Evolutionary conservation across 1,284 basidiomycete species (phyloP), one percentile per base, ranked within the genome.

Genomic region (Apiotrichum porosum): DNA sequence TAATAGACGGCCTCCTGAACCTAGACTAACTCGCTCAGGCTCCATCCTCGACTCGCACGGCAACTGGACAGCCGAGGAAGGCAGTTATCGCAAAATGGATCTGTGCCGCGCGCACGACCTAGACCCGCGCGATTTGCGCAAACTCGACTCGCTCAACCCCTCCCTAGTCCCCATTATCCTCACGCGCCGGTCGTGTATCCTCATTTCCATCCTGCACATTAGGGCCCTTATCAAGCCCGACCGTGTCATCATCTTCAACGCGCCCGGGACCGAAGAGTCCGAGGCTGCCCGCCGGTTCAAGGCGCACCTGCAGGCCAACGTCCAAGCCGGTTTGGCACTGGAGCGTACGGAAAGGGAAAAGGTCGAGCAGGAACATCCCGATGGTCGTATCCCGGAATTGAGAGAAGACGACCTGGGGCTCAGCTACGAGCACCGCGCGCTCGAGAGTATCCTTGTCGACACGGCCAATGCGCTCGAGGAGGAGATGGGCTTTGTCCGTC

Each of bases 141-240:
- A 97, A 77, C 90, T 98, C 61, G 94, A 97, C 76, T 91, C 88
- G 13, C 80, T 91, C 55, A 44, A 26, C 3, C 53, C 53, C 2
- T 82, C 93, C 51, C 81, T 94, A 47, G 89, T 97, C 14, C 93
- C 94, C 26, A 92, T 90, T 32, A 95, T 97, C 63, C 80, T 98
- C 37, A 83, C 88, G 35, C 80, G 94, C 52, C 84, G 84, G 62
- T 84, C 89, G 68, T 89, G 88, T 40, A 85, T 97, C 57, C 78
- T 97, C 54, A 87, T 97, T 47, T 97, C 95, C 58, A 87, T 97
- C 38, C 80, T 97, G 31, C 92, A 97, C 67, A 88, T 97, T 42
- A 83, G 93, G 44, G 92, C 91, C 1, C 81, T 97, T 38, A 85
- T 98, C 68, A 97, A 97, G 73, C 84, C 88, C 6, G 89, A 97